Conservation (phyloP, 2,329 filamentous ascomycete genomes). For the Aspergillus sp. region DNA sequence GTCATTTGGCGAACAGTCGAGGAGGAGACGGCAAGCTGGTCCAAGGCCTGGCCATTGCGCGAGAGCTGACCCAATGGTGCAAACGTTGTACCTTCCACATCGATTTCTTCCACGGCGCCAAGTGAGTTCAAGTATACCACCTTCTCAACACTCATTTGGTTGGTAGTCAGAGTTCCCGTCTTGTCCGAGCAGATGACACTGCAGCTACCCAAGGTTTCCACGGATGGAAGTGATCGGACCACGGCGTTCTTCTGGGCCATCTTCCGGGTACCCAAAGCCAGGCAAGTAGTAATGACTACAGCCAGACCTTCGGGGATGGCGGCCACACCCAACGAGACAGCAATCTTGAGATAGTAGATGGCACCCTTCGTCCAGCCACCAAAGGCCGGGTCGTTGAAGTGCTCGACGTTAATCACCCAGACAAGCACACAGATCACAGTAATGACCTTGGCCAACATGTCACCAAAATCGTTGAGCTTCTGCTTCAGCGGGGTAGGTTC, state of each 20-base stretch:
- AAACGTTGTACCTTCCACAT: slow-evolving; percentile 90
- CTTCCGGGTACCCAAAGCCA: slow-evolving; percentile 91
- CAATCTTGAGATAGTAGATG: slow-evolving; percentile 99
- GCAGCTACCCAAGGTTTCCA: slow-evolving; percentile 97
- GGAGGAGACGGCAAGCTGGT: slow-evolving; percentile 64
- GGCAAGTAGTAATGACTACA: slow-evolving; percentile 97
- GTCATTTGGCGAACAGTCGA: slow-evolving; percentile 72
- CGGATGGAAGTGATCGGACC: slow-evolving; percentile 89
- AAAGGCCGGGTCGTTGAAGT: slow-evolving; percentile 92
- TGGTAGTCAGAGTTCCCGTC: slow-evolving; percentile 94
- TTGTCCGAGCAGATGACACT: slow-evolving; percentile 99
- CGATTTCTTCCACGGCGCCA: slow-evolving; percentile 73
- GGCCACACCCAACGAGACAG: slow-evolving; percentile 93
- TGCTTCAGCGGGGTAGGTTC: slow-evolving; percentile 96
- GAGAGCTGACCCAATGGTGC: slow-evolving; percentile 71
- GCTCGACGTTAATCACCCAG: slow-evolving; percentile 96
- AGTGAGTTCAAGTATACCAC: slow-evolving; percentile 72
- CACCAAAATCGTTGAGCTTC: slow-evolving; percentile 97
- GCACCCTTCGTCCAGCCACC: slow-evolving; percentile 93
- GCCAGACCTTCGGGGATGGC: slow-evolving; percentile 96
- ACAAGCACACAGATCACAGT: slow-evolving; percentile 93
- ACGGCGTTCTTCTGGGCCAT: slow-evolving; percentile 99
- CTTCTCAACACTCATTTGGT: slow-evolving; percentile 98
- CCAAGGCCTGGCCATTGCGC: slow-evolving; percentile 59
- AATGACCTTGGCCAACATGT: slow-evolving; percentile 93